These are phyloP conservation scores for Dictyostelium capitatum DNA, from an alignment of 78 protist genomes.

Conservation along the genomic window DNA sequence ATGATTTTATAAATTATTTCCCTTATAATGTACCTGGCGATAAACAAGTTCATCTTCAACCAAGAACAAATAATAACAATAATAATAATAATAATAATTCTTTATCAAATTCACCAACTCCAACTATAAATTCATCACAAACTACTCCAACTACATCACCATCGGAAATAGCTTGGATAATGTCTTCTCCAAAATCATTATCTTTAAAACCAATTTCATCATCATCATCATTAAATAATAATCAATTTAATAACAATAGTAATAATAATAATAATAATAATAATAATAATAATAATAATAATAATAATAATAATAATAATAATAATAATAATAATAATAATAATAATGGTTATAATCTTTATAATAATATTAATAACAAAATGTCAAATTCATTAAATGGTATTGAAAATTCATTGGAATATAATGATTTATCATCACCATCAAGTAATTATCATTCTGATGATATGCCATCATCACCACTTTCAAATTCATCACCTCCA, in stretches of 20 bases:
- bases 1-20: constrained; percentile 7
- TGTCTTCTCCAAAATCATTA: constrained; percentile 2
- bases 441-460: constrained; percentile 19
- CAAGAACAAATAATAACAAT: neutral
- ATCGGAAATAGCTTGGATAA: constrained; percentile 1
- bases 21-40: neutral
- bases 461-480: constrained; percentile 18
- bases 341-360: too few species aligned
- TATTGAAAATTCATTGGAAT: neutral
- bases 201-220: neutral
- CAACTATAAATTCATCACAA: constrained; percentile 4
- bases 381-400: neutral
- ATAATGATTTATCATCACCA: constrained; percentile 42
- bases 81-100: neutral
- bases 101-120: neutral
- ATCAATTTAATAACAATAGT: neutral
- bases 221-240: neutral
- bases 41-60: neutral
- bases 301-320: constrained; percentile 10
- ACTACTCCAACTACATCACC: constrained; percentile 11
- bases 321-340: neutral
- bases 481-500: neutral
- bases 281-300: constrained; percentile 1
- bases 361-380: neutral
- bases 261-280: constrained; percentile 9